A percentile compares a stretch with the other conserved stretches of the same genome.
Conservation (phyloP, 345 rosid genomes). For the Excoecaria agallocha region DNA sequence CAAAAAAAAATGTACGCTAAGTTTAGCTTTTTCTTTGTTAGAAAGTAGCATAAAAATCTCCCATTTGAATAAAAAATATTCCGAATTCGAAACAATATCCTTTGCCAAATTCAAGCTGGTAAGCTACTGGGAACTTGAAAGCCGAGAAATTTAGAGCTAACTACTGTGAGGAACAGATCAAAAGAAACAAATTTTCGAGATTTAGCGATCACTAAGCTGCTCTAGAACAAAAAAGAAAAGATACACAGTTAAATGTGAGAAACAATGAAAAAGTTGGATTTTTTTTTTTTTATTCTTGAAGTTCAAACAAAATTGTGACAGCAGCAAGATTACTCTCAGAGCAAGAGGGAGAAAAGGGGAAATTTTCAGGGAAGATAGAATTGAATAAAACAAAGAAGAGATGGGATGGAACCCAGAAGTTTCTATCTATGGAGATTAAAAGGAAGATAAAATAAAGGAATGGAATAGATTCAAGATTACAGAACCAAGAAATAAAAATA, state of each 20-base stretch:
- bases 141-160: not conserved
- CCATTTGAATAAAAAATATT: constrained; percentile 3
- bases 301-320: not conserved
- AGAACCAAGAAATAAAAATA: constrained; percentile 4
- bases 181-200: not conserved
- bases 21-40: constrained; percentile 1
- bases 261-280: not conserved
- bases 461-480: constrained; percentile 29
- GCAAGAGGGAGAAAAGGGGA: not conserved
- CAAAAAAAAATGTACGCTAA: constrained; percentile 14
- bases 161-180: not conserved
- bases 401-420: not conserved
- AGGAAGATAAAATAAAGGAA: constrained; percentile 6
- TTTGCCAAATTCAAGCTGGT: not conserved
- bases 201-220: not conserved
- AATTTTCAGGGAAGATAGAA: not conserved
- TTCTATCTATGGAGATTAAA: constrained; percentile 9
- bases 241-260: not conserved
- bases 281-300: not conserved
- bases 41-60: not conserved
- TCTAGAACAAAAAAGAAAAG: not conserved
- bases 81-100: not conserved
- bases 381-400: not conserved
- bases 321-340: not conserved
- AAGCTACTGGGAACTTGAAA: constrained; percentile 2